These are phyloP conservation scores for Vitis labrusca DNA, from an alignment of 164 flowering plant species.

Conservation along the genomic window DNA sequence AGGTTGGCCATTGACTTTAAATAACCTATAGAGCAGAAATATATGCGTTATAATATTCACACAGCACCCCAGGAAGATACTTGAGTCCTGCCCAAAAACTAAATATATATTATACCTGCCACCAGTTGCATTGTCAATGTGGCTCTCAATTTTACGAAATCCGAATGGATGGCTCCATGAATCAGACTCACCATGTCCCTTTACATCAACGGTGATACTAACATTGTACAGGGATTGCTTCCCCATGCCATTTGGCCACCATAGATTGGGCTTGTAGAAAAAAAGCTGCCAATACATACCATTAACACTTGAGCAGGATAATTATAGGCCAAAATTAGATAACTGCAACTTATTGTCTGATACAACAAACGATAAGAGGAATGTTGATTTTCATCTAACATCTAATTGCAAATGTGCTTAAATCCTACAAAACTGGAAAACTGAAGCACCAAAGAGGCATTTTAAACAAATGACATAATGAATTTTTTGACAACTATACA, in stretches of 20 bases:
- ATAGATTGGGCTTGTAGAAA: slow-evolving; percentile 92
- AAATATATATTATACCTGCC: slow-evolving; percentile 64
- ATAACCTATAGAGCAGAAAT: slow-evolving; percentile 50
- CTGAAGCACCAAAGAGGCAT: neutral
- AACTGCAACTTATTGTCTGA: slow-evolving; percentile 3
- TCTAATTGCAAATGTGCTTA: neutral
- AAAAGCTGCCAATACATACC: slow-evolving; percentile 61
- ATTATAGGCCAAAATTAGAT: neutral
- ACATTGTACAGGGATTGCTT: slow-evolving; percentile 84
- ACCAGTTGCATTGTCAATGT: slow-evolving; percentile 79
- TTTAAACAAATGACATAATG: too few relatives aligned
- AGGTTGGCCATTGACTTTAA: slow-evolving; percentile 93
- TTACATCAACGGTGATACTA: slow-evolving; percentile 65
- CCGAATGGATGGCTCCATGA: slow-evolving; percentile 81
- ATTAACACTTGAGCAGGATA: slow-evolving; percentile 15
- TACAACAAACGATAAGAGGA: neutral
- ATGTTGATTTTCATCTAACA: neutral
- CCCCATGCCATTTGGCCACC: slow-evolving; percentile 99
- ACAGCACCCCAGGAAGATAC: neutral
- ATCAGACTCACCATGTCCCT: slow-evolving; percentile 88
- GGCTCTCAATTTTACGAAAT: slow-evolving; percentile 88
- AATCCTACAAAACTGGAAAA: neutral
- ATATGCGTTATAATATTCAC: slow-evolving; percentile 3
- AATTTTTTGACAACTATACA: too few relatives aligned
- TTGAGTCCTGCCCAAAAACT: neutral